Evolutionary conservation across 2,329 filamentous ascomycete species (phyloP).

Genomic region (Diaporthe citriasiana): DNA sequence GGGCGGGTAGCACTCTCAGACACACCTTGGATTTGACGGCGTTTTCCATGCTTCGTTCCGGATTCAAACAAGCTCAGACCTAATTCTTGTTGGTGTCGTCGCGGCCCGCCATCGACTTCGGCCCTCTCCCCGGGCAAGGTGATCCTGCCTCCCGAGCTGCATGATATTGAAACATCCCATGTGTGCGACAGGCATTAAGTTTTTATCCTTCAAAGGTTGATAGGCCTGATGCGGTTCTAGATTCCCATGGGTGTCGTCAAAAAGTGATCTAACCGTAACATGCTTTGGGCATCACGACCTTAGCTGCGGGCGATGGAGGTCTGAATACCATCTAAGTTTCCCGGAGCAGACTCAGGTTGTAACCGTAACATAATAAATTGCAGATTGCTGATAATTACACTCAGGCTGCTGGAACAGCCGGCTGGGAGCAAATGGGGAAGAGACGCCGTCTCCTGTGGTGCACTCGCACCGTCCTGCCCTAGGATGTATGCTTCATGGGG

Average conservation of each 20-base stretch:
- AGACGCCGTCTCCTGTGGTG: not conserved
- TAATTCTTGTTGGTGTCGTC: not conserved
- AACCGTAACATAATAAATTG: not conserved
- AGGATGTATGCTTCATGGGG: not conserved
- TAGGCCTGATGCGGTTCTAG: constrained; percentile 22
- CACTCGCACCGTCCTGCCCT: not conserved
- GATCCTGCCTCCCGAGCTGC: not conserved
- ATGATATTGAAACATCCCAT: constrained; percentile 14
- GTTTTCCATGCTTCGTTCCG: not conserved
- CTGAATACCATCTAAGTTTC: not conserved
- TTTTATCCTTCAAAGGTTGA: not conserved
- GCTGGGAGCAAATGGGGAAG: too few relatives aligned
- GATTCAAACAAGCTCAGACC: not conserved
- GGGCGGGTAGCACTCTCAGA: not conserved
- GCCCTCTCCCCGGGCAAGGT: constrained; percentile 4
- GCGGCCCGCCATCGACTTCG: not conserved
- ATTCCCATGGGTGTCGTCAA: constrained; percentile 1
- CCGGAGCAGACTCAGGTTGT: not conserved
- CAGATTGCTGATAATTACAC: not conserved
- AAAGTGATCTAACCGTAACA: constrained; percentile 4
- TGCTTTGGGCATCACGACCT: not conserved
- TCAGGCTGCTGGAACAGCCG: not conserved
- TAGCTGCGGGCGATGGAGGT: too few relatives aligned
- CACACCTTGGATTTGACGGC: constrained; percentile 13
- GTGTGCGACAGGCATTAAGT: not conserved